Evolutionary conservation across 345 rosid species (phyloP).

Genomic region (Odontarrhena argentea): DNA sequence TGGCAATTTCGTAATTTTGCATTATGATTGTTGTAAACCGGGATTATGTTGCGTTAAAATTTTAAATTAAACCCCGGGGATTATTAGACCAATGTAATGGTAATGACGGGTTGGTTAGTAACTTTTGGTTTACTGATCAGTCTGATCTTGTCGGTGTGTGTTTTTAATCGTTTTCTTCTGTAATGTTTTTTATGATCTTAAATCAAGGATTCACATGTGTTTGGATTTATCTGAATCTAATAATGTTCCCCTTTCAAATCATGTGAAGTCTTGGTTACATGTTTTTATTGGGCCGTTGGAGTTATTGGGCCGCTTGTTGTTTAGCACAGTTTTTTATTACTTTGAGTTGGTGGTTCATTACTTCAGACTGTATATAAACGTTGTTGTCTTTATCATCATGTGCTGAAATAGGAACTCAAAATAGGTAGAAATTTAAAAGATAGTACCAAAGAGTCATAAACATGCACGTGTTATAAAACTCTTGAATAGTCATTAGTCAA

Average conservation of each 20-base stretch:
- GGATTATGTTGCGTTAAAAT: neutral
- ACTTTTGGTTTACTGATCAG: neutral
- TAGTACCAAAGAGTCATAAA: neutral
- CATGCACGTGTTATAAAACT: slow-evolving; percentile 28
- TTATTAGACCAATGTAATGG: neutral
- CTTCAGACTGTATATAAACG: neutral
- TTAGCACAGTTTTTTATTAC: neutral
- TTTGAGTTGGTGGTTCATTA: neutral
- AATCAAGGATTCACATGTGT: slow-evolving; percentile 34
- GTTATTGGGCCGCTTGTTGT: neutral
- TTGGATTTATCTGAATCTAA: slow-evolving; percentile 24
- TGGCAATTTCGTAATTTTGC: slow-evolving; percentile 35
- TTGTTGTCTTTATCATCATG: slow-evolving; percentile 20
- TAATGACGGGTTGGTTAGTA: slow-evolving; percentile 16
- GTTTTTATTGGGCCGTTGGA: neutral
- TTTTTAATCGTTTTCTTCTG: slow-evolving; percentile 13
- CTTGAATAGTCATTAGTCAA: slow-evolving; percentile 37
- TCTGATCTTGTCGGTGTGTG: slow-evolving; percentile 35
- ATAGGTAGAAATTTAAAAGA: neutral
- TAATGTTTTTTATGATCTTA: slow-evolving; percentile 1
- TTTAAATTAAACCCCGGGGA: neutral
- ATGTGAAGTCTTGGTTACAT: neutral
- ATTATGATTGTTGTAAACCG: slow-evolving; percentile 10
- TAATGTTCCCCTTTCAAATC: neutral
- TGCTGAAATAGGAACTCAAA: neutral